phyloP scores from a whole-genome alignment of 2,329 filamentous ascomycete genomes.

The Sordariomycetes sp. region DNA sequence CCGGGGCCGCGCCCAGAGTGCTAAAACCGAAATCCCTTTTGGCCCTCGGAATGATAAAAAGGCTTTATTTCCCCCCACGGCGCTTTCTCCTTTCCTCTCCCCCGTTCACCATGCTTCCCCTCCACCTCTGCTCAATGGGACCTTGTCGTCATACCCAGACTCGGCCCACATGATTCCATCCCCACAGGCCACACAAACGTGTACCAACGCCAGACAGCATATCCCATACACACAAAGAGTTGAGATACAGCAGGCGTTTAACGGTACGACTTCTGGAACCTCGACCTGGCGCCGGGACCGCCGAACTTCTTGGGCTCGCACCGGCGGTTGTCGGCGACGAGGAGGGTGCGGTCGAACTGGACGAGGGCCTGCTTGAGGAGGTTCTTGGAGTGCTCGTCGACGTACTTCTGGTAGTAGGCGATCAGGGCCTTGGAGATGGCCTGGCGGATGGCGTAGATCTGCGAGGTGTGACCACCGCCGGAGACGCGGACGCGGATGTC shows the following conservation, averaged over 20 bases:
- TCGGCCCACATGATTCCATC: not conserved
- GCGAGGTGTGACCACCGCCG: constrained; percentile 94
- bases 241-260: constrained; percentile 38
- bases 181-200: not conserved
- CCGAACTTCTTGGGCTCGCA: constrained; percentile 99
- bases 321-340: constrained; percentile 97
- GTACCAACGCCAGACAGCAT: not conserved
- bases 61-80: not conserved
- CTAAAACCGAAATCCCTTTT: not conserved
- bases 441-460: constrained; percentile 97
- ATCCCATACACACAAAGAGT: not conserved
- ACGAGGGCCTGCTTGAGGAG: constrained; percentile 74
- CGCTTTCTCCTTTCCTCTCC: not conserved
- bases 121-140: not conserved
- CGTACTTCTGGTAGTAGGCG: constrained; percentile 98
- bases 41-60: not conserved
- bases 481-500: constrained; percentile 95
- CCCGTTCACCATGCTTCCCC: not conserved
- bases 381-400: constrained; percentile 99
- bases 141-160: not conserved
- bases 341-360: constrained; percentile 90
- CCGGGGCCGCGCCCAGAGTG: not conserved
- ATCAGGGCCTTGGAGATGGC: constrained; percentile 74
- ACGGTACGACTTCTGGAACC: constrained; percentile 99
- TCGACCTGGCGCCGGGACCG: constrained; percentile 84